Conservation (phyloP, 768 basidiomycete genomes). For the Lactarius tabidus region DNA sequence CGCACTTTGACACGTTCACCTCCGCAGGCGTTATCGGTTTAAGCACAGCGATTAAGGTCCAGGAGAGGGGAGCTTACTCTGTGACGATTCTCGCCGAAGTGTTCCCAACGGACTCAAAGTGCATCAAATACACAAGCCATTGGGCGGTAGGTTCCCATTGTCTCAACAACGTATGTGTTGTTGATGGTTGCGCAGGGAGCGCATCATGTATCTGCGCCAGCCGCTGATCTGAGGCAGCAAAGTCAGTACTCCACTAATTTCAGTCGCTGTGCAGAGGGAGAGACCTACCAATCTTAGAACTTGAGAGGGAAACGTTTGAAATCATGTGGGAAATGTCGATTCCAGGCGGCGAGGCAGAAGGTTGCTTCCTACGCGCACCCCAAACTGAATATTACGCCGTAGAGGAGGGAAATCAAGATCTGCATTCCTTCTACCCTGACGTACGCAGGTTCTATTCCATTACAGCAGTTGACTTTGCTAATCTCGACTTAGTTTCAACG, state of each 20-base stretch:
- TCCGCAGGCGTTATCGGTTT: conserved; percentile 69
- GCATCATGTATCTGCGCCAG: conserved; percentile 61
- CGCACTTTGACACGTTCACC: too few species aligned
- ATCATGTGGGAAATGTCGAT: conserved; percentile 69
- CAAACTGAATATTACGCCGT: conserved; percentile 59
- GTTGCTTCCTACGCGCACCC: conserved; percentile 57
- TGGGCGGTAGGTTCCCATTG: conserved; percentile 62
- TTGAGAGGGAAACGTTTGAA: conserved; percentile 73
- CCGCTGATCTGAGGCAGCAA: conserved; percentile 47
- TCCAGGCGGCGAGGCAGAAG: conserved; percentile 50
- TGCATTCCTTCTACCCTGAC: conserved; percentile 33
- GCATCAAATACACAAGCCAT: conserved; percentile 71
- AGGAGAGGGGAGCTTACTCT: conserved; percentile 54
- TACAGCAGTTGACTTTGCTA: neutral
- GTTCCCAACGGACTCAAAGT: conserved; percentile 68
- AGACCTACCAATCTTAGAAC: conserved; percentile 36
- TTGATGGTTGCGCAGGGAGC: conserved; percentile 52
- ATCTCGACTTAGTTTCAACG: conserved; percentile 35
- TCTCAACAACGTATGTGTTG: neutral
- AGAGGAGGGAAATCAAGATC: conserved; percentile 38
- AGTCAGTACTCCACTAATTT: conserved; percentile 38
- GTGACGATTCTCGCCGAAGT: conserved; percentile 70
- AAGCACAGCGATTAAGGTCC: conserved; percentile 68
- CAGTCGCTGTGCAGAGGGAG: neutral
- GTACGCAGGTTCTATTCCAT: conserved; percentile 25